phyloP scores from a whole-genome alignment of 2,329 filamentous ascomycete species.

The Ophiocordyceps robertsii region DNA sequence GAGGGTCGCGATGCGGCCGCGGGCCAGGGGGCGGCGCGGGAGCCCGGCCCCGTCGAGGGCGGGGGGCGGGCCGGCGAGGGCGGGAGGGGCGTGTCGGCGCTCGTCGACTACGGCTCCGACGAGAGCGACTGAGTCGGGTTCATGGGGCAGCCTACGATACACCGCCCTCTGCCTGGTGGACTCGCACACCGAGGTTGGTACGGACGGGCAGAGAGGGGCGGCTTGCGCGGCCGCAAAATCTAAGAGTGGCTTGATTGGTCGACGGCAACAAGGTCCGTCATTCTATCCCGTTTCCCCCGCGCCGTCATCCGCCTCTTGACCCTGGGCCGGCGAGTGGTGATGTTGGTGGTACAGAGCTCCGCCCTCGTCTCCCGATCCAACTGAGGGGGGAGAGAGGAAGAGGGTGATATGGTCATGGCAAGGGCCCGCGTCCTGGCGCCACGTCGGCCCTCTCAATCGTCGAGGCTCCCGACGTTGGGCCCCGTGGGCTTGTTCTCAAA shows the following conservation, averaged over 20 bases:
- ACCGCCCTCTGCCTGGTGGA: no score
- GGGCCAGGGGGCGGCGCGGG: not conserved
- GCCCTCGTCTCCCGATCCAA: not conserved
- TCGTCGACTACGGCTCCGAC: conserved; percentile 46
- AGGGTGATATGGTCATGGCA: not conserved
- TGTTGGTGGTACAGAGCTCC: not conserved
- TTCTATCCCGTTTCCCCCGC: no score
- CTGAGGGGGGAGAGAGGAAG: not conserved
- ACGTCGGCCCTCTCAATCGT: conserved; percentile 11
- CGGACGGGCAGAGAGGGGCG: no score
- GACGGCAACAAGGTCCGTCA: no score
- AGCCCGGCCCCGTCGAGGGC: not conserved
- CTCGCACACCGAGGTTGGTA: no score
- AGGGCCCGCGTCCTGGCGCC: not conserved
- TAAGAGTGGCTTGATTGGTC: no score
- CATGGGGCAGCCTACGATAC: not conserved
- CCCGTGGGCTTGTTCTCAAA: conserved; percentile 25
- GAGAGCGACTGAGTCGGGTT: conserved; percentile 21
- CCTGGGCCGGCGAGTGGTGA: not conserved
- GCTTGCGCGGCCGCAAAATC: no score
- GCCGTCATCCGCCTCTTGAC: no score
- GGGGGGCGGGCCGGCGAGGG: conserved; percentile 3
- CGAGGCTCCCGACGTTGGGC: conserved; percentile 25
- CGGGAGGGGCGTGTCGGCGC: conserved; percentile 16
- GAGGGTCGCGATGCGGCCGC: not conserved